Base-by-base conservation (phyloP, 441 rosid genomes). In the Biscutella laevigata region DNA sequence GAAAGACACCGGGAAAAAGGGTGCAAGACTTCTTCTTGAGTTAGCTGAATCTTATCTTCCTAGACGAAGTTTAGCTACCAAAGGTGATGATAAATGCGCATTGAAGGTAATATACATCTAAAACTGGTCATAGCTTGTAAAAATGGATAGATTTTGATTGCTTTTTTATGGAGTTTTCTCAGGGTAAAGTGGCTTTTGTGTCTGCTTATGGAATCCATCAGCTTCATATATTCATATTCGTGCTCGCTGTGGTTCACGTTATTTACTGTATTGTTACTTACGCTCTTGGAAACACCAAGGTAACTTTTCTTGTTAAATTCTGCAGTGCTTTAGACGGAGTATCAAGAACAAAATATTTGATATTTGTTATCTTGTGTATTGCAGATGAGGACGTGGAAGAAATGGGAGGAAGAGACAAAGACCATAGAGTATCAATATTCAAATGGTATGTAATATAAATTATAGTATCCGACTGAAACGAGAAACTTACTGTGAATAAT, bases 231-330 rank as follows among this genome's bases (percentile, higher is more conserved):
- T 79, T 82, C 59, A 79, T 82, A 58, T 82, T 82, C 45, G 79
- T 62, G 25, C 59, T 81, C 3, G 85, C 85, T 1, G 66, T 82
- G 48, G 71, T 57, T 48, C 88, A 82, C 50, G 78, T 82, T 22
- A 53, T 82, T 32, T 75, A 75, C 53, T 77, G 85, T 35, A 56
- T 79, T 57, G 50, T 68, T 42, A 82, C 75, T 37, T 53, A 79
- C 71, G 81, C 71, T 26, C 64, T 82, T n/a, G 85, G 85, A n/a
- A 66, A 72, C 41, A 73, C 65, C 14, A 82, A 82, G 86, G 89
- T 82, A 69, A 2, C n/a, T 7, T 29, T 4, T 16, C 28, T 11
- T n/a, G n/a, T n/a, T n/a, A n/a, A n/a, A n/a, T n/a, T n/a, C n/a
- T n/a, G n/a, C n/a, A n/a, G n/a, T n/a, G n/a, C n/a, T n/a, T n/a